Conservation (phyloP, 2,329 filamentous ascomycete species). For the Ascochyta fabae region DNA sequence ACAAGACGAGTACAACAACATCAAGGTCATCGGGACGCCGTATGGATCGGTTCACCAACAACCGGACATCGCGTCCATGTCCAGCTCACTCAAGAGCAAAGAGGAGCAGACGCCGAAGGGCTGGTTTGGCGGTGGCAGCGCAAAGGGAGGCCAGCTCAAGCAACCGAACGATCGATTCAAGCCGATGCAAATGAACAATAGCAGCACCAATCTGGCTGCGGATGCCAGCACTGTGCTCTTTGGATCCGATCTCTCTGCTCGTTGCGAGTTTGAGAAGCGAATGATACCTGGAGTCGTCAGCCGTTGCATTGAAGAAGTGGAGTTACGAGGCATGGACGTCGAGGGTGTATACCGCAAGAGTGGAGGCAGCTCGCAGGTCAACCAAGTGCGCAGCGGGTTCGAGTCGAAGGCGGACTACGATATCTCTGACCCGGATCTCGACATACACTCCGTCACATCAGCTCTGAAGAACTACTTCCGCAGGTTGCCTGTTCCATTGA, state of each 20-base stretch:
- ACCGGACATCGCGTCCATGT: constrained; percentile 39
- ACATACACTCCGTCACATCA: constrained; percentile 95
- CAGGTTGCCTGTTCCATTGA: constrained; percentile 84
- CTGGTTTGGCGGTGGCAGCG: constrained; percentile 40
- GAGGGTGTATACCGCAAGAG: constrained; percentile 99
- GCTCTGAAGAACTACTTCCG: constrained; percentile 98
- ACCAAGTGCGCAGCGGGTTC: constrained; percentile 88
- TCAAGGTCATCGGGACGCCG: constrained; percentile 56
- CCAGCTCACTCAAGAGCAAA: constrained; percentile 38
- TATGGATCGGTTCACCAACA: constrained; percentile 47
- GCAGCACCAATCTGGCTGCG: constrained; percentile 50
- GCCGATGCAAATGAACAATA: constrained; percentile 50
- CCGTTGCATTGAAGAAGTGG: constrained; percentile 95
- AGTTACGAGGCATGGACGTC: constrained; percentile 90
- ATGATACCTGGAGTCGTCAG: constrained; percentile 90
- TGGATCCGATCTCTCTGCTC: constrained; percentile 84
- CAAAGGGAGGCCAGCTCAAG: constrained; percentile 27
- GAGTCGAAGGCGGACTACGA: constrained; percentile 86
- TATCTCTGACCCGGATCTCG: constrained; percentile 89
- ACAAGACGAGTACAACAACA: constrained; percentile 64
- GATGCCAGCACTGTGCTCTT: constrained; percentile 67
- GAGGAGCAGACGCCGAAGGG: constrained; percentile 38
- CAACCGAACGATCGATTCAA: constrained; percentile 33
- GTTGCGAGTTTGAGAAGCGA: constrained; percentile 85
- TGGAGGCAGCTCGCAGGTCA: constrained; percentile 88